Conservation (phyloP, 768 basidiomycete genomes). For the Wakefieldia striispora region DNA sequence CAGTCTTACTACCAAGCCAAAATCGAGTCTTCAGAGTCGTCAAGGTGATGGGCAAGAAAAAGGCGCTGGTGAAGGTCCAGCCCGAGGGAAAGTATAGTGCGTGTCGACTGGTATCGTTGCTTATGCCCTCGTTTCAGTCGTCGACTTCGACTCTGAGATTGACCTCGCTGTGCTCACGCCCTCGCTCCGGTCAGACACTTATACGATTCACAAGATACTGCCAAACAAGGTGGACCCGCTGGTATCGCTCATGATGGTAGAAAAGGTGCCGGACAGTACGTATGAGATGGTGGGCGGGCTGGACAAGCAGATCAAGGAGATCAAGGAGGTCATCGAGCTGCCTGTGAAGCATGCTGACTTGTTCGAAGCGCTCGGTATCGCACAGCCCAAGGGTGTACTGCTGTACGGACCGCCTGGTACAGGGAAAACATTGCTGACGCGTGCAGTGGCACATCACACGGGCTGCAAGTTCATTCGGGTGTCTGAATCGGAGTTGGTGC, state of each 20-base stretch:
- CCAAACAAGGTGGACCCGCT: conserved; percentile 98
- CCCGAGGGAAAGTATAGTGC: conserved; percentile 98
- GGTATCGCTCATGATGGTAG: conserved; percentile 99
- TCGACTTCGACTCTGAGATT: conserved; percentile 89
- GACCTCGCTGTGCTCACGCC: conserved; percentile 78
- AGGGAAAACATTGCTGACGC: conserved; percentile 91
- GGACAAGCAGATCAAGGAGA: conserved; percentile 97
- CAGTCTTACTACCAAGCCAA: conserved; percentile 95
- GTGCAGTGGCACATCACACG: conserved; percentile 96
- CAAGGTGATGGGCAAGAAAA: conserved; percentile 99
- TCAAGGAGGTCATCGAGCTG: conserved; percentile 97
- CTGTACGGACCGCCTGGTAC: conserved; percentile 96
- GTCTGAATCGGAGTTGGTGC: conserved; percentile 89
- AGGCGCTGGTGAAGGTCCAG: conserved; percentile 96
- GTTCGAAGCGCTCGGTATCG: conserved; percentile 94
- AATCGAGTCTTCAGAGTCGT: conserved; percentile 94
- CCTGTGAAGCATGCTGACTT: conserved; percentile 98
- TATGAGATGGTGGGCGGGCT: conserved; percentile 99
- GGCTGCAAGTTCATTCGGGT: conserved; percentile 98
- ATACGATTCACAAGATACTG: conserved; percentile 94
- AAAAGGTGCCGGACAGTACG: conserved; percentile 98
- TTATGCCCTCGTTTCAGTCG: conserved; percentile 51
- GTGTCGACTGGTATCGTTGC: conserved; percentile 30
- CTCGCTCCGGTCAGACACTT: conserved; percentile 90
- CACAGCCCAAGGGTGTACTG: conserved; percentile 94